Evolutionary conservation across 257 asterid species (phyloP).

Genomic region (Solanum pennellii): DNA sequence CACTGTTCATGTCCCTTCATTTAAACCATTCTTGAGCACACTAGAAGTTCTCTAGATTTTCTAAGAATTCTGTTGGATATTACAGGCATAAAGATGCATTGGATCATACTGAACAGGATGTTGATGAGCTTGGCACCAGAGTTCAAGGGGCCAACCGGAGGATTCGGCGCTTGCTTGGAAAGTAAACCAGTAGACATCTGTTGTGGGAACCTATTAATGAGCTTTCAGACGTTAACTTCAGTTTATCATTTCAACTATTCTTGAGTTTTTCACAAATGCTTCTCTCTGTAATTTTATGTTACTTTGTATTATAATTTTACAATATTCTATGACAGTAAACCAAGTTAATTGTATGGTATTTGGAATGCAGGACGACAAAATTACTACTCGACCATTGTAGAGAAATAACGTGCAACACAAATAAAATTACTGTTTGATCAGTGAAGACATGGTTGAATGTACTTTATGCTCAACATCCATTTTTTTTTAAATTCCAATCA

Average conservation of each 20-base stretch:
- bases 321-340: background rate
- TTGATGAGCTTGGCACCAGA: constrained; percentile 23
- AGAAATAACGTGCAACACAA: background rate
- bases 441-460: background rate
- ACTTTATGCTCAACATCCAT: background rate
- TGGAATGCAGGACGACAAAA: background rate
- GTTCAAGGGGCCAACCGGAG: constrained; percentile 24
- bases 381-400: background rate
- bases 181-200: constrained; percentile 8
- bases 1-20: background rate
- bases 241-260: background rate
- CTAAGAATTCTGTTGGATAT: background rate
- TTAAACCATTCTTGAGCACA: background rate
- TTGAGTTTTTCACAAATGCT: background rate
- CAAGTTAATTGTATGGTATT: background rate
- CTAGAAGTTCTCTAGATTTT: background rate
- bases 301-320: background rate
- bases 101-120: constrained; percentile 16
- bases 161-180: constrained; percentile 25
- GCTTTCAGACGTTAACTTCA: background rate
- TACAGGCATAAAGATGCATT: constrained; percentile 23
- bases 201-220: background rate
- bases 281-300: background rate
- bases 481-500: background rate
- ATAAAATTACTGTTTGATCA: background rate